phyloP scores from a whole-genome alignment of 2,329 filamentous ascomycete genomes.

The Colletotrichum destructivum region DNA sequence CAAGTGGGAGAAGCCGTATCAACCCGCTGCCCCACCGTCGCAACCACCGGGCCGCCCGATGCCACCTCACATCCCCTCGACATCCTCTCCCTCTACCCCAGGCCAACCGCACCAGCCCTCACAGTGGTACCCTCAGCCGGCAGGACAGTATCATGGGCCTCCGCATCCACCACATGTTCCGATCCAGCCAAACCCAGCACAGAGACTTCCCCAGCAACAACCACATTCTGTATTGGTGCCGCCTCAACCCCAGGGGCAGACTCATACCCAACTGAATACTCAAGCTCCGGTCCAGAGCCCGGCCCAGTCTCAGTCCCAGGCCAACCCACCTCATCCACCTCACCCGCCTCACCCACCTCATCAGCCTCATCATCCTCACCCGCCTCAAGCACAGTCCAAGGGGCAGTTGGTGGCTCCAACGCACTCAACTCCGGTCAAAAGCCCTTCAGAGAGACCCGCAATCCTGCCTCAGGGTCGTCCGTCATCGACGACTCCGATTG shows the following conservation, averaged over 20 bases:
- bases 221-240: constrained; percentile 39
- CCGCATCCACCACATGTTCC: constrained; percentile 29
- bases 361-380: constrained; percentile 37
- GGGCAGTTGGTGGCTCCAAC: constrained; percentile 54
- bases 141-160: constrained; percentile 37
- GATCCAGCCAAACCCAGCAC: constrained; percentile 38
- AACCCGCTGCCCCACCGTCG: constrained; percentile 52
- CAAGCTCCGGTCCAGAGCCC: constrained; percentile 48
- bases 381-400: constrained; percentile 52
- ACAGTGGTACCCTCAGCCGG: constrained; percentile 41
- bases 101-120: constrained; percentile 42
- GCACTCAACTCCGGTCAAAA: constrained; percentile 51
- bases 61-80: constrained; percentile 21
- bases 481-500: constrained; percentile 53
- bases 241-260: constrained; percentile 30
- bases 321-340: constrained; percentile 44
- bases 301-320: constrained; percentile 41
- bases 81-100: constrained; percentile 32
- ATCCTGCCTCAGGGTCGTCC: constrained; percentile 48
- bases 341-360: constrained; percentile 45
- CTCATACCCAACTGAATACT: constrained; percentile 45
- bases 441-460: constrained; percentile 28
- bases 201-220: constrained; percentile 41
- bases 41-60: constrained; percentile 44
- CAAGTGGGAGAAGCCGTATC: constrained; percentile 61